A percentile compares a stretch with the other conserved stretches of the same genome.
Conservation (phyloP, 208 protist species). For the Acanthamoeba healyi region DNA sequence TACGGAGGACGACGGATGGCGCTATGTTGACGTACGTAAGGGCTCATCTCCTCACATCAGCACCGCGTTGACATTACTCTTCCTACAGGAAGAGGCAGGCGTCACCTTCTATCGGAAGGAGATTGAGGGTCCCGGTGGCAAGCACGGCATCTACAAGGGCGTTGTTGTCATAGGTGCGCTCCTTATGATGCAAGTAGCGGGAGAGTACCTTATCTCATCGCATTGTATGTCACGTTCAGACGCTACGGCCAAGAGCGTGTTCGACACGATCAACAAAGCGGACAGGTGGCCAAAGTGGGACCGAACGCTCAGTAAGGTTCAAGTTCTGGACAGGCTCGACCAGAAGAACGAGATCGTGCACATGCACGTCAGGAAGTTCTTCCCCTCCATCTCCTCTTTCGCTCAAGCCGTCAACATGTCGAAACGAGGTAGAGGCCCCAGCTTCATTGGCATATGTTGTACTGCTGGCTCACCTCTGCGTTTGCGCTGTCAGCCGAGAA, state of each 20-base stretch:
- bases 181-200: no score
- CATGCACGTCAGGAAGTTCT: conserved; percentile 50
- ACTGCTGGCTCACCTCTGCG: no score
- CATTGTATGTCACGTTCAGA: neutral
- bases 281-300: conserved; percentile 71
- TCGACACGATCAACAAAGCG: neutral
- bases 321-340: conserved; percentile 46
- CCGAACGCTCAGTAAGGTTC: neutral
- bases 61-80: neutral
- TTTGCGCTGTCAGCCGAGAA: neutral
- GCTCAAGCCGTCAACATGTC: conserved; percentile 31
- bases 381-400: conserved; percentile 50
- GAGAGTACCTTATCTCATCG: neutral
- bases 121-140: conserved; percentile 19
- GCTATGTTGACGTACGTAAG: conserved; percentile 25
- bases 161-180: conserved; percentile 22
- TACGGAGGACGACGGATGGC: conserved; percentile 38
- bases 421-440: neutral
- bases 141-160: conserved; percentile 41
- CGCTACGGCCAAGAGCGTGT: conserved; percentile 36
- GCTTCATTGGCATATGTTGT: neutral
- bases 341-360: conserved; percentile 53
- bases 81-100: conserved; percentile 24
- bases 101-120: conserved; percentile 40
- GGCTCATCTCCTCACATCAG: neutral